These are phyloP conservation scores for Kalanchoe fedtschenkoi DNA, from an alignment of 164 flowering plant species.

Conservation along the genomic window DNA sequence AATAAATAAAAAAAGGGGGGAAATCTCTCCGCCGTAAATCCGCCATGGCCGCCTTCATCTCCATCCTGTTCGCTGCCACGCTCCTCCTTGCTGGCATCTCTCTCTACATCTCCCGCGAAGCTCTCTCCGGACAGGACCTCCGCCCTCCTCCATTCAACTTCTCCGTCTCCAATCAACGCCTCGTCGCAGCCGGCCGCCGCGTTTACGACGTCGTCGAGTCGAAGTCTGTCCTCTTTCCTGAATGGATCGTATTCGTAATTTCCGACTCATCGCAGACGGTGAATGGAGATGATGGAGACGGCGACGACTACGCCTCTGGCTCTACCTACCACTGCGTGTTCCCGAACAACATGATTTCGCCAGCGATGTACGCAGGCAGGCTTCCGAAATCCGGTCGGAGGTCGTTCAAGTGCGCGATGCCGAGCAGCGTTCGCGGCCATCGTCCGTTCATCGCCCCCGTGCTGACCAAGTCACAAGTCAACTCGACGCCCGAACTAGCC, in stretches of 20 bases:
- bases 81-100: constrained; percentile 9
- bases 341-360: constrained; percentile 38
- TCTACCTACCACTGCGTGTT: constrained; percentile 32
- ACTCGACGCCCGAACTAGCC: not conserved
- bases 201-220: constrained; percentile 8
- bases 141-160: constrained; percentile 1
- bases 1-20: not conserved
- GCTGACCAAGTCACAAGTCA: constrained; percentile 12
- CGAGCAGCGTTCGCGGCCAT: constrained; percentile 33
- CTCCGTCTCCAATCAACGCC: not conserved
- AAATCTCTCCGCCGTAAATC: not conserved
- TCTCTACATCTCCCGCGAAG: constrained; percentile 11
- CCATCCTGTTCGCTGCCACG: constrained; percentile 12
- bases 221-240: constrained; percentile 50
- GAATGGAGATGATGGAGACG: too few species aligned
- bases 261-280: constrained; percentile 14
- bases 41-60: constrained; percentile 5
- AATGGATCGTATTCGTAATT: constrained; percentile 61
- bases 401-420: constrained; percentile 46
- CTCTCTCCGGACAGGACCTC: not conserved
- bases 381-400: constrained; percentile 25
- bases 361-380: constrained; percentile 37
- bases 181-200: not conserved
- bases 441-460: constrained; percentile 35
- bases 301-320: constrained; percentile 3